Evolutionary conservation across 257 asterid species (phyloP).

Genomic region (Nicotiana knightiana): DNA sequence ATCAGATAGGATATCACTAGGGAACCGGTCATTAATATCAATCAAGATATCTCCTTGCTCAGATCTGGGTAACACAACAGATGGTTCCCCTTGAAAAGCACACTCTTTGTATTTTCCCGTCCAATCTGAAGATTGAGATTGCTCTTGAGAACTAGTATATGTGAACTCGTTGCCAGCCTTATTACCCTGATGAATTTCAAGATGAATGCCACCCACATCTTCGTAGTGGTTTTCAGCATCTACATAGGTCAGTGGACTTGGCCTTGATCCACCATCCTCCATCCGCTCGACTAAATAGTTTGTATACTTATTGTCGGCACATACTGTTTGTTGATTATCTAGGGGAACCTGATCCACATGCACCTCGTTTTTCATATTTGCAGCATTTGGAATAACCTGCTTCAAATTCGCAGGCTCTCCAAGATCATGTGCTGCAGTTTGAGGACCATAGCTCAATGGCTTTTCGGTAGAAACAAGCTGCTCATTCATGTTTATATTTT

Average conservation of each 20-base stretch:
- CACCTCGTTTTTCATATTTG: slow-evolving; percentile 29
- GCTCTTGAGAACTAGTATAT: slow-evolving; percentile 32
- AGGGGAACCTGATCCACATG: slow-evolving; percentile 33
- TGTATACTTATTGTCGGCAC: slow-evolving; percentile 4
- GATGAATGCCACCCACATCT: slow-evolving; percentile 28
- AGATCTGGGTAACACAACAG: slow-evolving; percentile 33
- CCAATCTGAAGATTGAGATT: slow-evolving; percentile 37
- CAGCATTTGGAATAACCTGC: slow-evolving; percentile 25
- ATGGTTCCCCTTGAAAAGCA: slow-evolving; percentile 34
- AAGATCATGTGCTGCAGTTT: slow-evolving; percentile 31
- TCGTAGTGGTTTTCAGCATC: slow-evolving; percentile 37
- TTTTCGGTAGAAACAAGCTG: slow-evolving; percentile 27
- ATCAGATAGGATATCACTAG: slow-evolving; percentile 81
- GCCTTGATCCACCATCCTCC: slow-evolving; percentile 33
- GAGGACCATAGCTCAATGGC: slow-evolving; percentile 25
- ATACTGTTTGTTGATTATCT: slow-evolving; percentile 19
- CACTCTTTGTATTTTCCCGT: slow-evolving; percentile 18
- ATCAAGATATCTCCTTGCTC: slow-evolving; percentile 79
- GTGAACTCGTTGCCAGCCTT: slow-evolving; percentile 28
- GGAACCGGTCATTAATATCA: slow-evolving; percentile 91
- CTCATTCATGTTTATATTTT: slow-evolving; percentile 30
- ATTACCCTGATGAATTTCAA: slow-evolving; percentile 27
- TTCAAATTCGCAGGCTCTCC: slow-evolving; percentile 29
- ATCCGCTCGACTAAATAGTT: slow-evolving; percentile 1
- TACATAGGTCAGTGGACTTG: slow-evolving; percentile 28